Evolutionary conservation across 2,329 filamentous ascomycete species (phyloP).

Genomic region (Byssoonygena ceratinophila): DNA sequence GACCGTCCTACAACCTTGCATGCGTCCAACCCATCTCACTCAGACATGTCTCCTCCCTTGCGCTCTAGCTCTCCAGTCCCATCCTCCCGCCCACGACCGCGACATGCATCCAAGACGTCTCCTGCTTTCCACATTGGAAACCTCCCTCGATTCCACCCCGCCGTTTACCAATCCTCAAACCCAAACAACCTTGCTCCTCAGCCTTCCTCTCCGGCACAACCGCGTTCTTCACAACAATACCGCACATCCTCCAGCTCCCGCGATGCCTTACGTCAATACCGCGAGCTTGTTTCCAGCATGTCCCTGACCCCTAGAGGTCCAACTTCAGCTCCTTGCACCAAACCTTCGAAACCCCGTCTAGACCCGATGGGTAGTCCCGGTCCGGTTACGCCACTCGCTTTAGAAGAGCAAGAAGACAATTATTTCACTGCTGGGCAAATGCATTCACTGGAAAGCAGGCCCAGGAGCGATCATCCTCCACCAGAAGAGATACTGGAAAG

Average conservation of each 20-base stretch:
- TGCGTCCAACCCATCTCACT: slow-evolving; percentile 22
- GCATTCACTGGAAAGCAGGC: slow-evolving; percentile 1
- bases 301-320: slow-evolving; percentile 25
- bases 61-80: slow-evolving; percentile 19
- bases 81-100: slow-evolving; percentile 10
- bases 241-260: slow-evolving; percentile 27
- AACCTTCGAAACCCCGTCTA: slow-evolving; percentile 37
- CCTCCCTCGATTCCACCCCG: slow-evolving; percentile 39
- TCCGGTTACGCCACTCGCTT: slow-evolving; percentile 37
- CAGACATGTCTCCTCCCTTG: slow-evolving; percentile 26
- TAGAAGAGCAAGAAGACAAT: slow-evolving; percentile 28
- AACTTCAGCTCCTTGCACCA: slow-evolving; percentile 21
- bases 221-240: slow-evolving; percentile 19
- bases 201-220: slow-evolving; percentile 28
- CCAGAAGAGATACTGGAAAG: slow-evolving; percentile 27
- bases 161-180: slow-evolving; percentile 31
- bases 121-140: slow-evolving; percentile 28
- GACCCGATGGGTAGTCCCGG: slow-evolving; percentile 39
- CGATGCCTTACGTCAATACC: slow-evolving; percentile 33
- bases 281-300: slow-evolving; percentile 33
- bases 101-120: slow-evolving; percentile 13
- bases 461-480: slow-evolving; percentile 13
- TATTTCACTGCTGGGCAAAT: slow-evolving; percentile 31
- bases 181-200: slow-evolving; percentile 17
- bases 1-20: slow-evolving; percentile 7